These are phyloP conservation scores for Massariosphaeria phaeospora DNA, from an alignment of 495 filamentous ascomycete species.

Conservation along the genomic window DNA sequence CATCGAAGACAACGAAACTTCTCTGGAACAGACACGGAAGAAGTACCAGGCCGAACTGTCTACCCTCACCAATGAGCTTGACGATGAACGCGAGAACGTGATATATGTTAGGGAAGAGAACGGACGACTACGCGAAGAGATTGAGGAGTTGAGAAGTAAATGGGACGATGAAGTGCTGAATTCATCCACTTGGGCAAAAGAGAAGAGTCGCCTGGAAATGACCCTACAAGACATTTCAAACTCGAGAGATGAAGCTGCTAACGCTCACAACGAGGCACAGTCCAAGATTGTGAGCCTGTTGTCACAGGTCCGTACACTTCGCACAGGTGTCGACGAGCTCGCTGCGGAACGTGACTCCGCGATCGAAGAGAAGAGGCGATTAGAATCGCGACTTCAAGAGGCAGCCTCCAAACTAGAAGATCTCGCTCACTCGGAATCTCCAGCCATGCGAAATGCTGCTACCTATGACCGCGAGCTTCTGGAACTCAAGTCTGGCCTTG, in stretches of 20 bases:
- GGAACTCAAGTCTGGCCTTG: constrained; percentile 81
- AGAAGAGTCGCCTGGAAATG: constrained; percentile 87
- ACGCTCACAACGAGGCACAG: constrained; percentile 92
- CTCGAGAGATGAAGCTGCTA: constrained; percentile 86
- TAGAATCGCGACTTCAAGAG: constrained; percentile 83
- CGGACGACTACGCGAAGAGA: constrained; percentile 77
- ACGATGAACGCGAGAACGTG: constrained; percentile 84
- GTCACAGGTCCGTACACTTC: constrained; percentile 82
- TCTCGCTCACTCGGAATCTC: constrained; percentile 77
- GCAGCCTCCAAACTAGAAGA: constrained; percentile 90
- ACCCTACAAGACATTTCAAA: constrained; percentile 84
- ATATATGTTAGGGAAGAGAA: constrained; percentile 57
- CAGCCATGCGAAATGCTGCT: constrained; percentile 87
- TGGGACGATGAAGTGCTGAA: constrained; percentile 99
- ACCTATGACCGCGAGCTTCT: constrained; percentile 84
- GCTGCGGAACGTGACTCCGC: constrained; percentile 79
- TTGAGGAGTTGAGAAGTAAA: constrained; percentile 90
- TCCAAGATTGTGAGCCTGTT: constrained; percentile 82
- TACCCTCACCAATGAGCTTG: constrained; percentile 81
- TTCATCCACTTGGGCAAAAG: constrained; percentile 96
- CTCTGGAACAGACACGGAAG: constrained; percentile 93
- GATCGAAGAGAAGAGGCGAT: constrained; percentile 79
- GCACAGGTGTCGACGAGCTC: constrained; percentile 80
- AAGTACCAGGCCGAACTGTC: constrained; percentile 96
- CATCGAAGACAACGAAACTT: constrained; percentile 92